Conservation (phyloP, 1,284 basidiomycete species). For the Rhodotorula sp. region DNA sequence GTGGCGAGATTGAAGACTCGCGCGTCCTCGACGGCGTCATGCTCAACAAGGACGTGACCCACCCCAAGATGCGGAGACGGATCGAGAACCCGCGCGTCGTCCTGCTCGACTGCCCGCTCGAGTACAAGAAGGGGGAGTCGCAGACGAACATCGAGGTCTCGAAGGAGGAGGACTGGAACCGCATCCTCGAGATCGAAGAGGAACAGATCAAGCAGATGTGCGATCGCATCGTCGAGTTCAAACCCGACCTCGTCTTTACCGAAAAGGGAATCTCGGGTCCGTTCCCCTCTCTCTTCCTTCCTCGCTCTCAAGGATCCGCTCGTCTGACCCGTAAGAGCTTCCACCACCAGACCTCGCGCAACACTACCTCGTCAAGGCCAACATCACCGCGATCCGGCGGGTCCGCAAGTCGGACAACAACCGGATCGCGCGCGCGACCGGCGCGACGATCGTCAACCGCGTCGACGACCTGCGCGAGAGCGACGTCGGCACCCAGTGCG, state of each 20-base stretch:
- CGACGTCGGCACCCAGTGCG: constrained; percentile 90
- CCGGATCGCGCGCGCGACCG: constrained; percentile 91
- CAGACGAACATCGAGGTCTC: constrained; percentile 99
- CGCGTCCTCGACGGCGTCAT: constrained; percentile 86
- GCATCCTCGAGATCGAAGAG: constrained; percentile 93
- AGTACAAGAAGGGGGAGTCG: constrained; percentile 98
- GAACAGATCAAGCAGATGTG: constrained; percentile 92
- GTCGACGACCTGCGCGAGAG: constrained; percentile 89
- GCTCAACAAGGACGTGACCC: constrained; percentile 98
- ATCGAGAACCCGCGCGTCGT: constrained; percentile 89
- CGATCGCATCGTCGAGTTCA: constrained; percentile 84
- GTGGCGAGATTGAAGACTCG: constrained; percentile 94
- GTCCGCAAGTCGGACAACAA: constrained; percentile 99
- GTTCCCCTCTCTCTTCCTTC: constrained; percentile 25
- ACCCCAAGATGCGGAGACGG: constrained; percentile 91
- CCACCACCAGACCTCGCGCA: constrained; percentile 76
- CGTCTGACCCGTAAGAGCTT: neutral
- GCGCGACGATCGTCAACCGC: constrained; percentile 95
- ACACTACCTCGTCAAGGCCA: constrained; percentile 82
- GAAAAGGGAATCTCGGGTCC: constrained; percentile 95
- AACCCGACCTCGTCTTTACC: constrained; percentile 92
- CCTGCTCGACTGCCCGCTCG: constrained; percentile 90
- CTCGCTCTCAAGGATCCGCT: neutral
- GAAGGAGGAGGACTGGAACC: constrained; percentile 89
- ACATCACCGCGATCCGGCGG: constrained; percentile 87